Conservation (phyloP, 2,329 filamentous ascomycete species). For the Colletotrichum sp. region DNA sequence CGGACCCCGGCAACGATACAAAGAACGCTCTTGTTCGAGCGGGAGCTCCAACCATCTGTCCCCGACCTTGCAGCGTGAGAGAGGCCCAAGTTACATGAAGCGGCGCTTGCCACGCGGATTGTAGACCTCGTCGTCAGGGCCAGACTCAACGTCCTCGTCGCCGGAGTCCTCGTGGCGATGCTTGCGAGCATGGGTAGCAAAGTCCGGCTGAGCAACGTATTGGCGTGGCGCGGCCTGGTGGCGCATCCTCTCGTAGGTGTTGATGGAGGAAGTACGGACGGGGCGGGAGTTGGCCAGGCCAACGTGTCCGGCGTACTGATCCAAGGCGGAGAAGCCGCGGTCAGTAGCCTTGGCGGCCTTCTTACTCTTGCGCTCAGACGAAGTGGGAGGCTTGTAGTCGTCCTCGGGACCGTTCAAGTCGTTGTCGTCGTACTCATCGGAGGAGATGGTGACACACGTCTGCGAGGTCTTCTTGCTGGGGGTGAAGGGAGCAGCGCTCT, state of each 20-base stretch:
- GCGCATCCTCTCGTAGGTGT: constrained; percentile 18
- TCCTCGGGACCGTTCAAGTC: not conserved
- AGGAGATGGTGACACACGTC: not conserved
- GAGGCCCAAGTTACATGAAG: not conserved
- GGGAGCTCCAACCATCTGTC: not conserved
- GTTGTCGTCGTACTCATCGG: not conserved
- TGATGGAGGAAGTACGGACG: constrained; percentile 3
- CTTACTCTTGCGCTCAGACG: not conserved
- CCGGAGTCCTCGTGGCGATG: not conserved
- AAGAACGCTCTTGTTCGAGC: not conserved
- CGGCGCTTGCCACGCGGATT: not conserved
- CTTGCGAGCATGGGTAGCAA: not conserved
- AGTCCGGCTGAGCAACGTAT: not conserved
- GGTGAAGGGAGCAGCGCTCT: not conserved
- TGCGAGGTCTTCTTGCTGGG: not conserved
- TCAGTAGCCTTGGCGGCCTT: not conserved
- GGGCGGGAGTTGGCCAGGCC: constrained; percentile 17
- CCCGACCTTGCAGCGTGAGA: not conserved
- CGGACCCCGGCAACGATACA: not conserved
- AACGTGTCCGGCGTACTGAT: not conserved
- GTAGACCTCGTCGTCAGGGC: not conserved
- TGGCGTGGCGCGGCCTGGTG: not conserved
- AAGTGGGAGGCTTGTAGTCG: not conserved
- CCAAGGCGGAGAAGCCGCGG: not conserved
- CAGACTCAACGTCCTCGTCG: not conserved